Evolutionary conservation across 345 rosid species (phyloP).

Genomic region (Brassica juncea): DNA sequence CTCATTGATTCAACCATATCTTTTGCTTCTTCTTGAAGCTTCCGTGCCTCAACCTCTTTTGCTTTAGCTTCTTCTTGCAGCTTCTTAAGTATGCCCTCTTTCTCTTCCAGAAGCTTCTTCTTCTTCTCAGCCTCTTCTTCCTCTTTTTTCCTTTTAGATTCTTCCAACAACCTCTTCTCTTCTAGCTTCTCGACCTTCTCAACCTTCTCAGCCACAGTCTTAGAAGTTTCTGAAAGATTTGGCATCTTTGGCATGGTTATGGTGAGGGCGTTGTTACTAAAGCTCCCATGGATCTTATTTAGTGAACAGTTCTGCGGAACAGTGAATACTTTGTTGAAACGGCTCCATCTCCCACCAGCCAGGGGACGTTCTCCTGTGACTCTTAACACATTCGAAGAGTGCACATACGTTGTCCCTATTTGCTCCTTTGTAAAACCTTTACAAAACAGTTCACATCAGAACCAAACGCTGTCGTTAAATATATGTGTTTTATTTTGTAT

Average conservation of each 20-base stretch:
- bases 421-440: slow-evolving; percentile 63
- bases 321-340: slow-evolving; percentile 48
- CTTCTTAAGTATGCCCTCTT: slow-evolving; percentile 31
- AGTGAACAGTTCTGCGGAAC: slow-evolving; percentile 61
- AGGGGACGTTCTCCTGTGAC: slow-evolving; percentile 52
- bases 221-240: slow-evolving; percentile 28
- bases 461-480: background rate
- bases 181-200: slow-evolving; percentile 10
- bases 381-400: slow-evolving; percentile 40
- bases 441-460: background rate
- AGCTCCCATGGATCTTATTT: slow-evolving; percentile 48
- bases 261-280: slow-evolving; percentile 45
- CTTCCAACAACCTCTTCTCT: slow-evolving; percentile 11
- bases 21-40: slow-evolving; percentile 31
- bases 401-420: slow-evolving; percentile 45
- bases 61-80: slow-evolving; percentile 34
- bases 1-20: background rate
- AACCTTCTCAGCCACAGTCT: slow-evolving; percentile 26
- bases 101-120: slow-evolving; percentile 40
- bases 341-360: slow-evolving; percentile 38
- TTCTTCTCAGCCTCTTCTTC: slow-evolving; percentile 1
- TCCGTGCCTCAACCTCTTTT: slow-evolving; percentile 21
- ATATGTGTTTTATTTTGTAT: background rate
- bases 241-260: slow-evolving; percentile 50
- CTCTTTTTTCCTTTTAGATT: background rate